phyloP scores from a whole-genome alignment of 345 rosid species.

The Nasturtium officinale region DNA sequence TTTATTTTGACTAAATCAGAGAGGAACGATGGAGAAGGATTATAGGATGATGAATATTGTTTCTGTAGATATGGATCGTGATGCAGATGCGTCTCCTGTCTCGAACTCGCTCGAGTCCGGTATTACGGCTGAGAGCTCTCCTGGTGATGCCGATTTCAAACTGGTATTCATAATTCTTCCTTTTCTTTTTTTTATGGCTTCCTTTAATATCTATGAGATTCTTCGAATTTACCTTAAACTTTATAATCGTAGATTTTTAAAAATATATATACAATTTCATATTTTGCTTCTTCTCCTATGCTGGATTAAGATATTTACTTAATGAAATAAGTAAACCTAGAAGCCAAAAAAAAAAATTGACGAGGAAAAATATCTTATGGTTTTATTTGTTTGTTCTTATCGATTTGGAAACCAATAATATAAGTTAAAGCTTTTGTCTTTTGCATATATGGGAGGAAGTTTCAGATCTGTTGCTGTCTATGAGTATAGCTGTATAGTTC shows the following conservation, averaged over 20 bases:
- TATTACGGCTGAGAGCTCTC: constrained; percentile 42
- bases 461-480: constrained; percentile 35
- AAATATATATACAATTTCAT: background rate
- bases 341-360: background rate
- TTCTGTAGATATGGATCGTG: constrained; percentile 45
- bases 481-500: background rate
- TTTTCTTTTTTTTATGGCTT: background rate
- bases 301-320: background rate
- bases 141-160: constrained; percentile 23
- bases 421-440: background rate
- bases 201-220: constrained; percentile 8
- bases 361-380: background rate
- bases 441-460: background rate
- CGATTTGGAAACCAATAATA: constrained; percentile 22
- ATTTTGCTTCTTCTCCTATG: background rate
- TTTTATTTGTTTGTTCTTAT: constrained; percentile 1
- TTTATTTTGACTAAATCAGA: background rate
- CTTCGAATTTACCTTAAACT: constrained; percentile 3
- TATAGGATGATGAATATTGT: constrained; percentile 35
- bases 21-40: constrained; percentile 34
- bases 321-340: background rate
- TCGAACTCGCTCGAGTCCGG: constrained; percentile 53
- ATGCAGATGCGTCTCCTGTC: constrained; percentile 24
- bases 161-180: constrained; percentile 42
- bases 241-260: background rate